Evolutionary conservation across 2,329 filamentous ascomycete species (phyloP).

Genomic region (Tolypocladium pustulatum): DNA sequence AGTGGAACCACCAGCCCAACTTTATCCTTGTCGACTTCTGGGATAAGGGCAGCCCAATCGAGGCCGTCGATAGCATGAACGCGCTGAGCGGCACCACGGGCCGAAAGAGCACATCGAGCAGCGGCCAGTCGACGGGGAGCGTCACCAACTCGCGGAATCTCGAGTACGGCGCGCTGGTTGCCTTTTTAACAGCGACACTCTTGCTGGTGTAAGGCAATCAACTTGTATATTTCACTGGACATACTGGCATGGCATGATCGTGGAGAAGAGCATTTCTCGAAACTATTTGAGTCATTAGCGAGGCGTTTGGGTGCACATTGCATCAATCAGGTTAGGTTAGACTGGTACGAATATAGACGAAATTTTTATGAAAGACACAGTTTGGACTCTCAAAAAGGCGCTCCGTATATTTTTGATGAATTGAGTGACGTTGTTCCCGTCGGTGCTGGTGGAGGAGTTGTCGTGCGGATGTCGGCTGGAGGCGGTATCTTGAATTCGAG

Average conservation of each 20-base stretch:
- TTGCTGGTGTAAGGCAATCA: constrained; percentile 18
- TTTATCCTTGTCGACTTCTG: constrained; percentile 77
- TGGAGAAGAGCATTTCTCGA: background rate
- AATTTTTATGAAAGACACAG: background rate
- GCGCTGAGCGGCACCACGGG: constrained; percentile 30
- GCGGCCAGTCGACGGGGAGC: constrained; percentile 7
- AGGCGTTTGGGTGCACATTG: background rate
- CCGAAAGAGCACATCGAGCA: constrained; percentile 13
- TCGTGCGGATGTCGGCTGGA: background rate
- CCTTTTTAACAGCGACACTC: constrained; percentile 30
- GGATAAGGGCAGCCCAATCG: constrained; percentile 59
- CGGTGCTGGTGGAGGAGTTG: background rate
- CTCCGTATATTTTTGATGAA: background rate
- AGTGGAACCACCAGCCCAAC: constrained; percentile 55
- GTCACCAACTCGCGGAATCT: constrained; percentile 8
- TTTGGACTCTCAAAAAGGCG: background rate
- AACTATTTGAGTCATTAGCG: background rate
- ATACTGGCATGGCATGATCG: background rate
- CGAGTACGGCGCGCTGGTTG: constrained; percentile 28
- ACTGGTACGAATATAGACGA: background rate
- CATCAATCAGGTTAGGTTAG: background rate
- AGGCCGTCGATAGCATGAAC: constrained; percentile 60
- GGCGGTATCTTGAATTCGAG: background rate
- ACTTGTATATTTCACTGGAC: background rate
- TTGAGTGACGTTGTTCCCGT: background rate